Evolutionary conservation across 129 eudicot species (phyloP), one percentile per base, ranked within the genome.

Genomic region (Flaveria ramosissima): DNA sequence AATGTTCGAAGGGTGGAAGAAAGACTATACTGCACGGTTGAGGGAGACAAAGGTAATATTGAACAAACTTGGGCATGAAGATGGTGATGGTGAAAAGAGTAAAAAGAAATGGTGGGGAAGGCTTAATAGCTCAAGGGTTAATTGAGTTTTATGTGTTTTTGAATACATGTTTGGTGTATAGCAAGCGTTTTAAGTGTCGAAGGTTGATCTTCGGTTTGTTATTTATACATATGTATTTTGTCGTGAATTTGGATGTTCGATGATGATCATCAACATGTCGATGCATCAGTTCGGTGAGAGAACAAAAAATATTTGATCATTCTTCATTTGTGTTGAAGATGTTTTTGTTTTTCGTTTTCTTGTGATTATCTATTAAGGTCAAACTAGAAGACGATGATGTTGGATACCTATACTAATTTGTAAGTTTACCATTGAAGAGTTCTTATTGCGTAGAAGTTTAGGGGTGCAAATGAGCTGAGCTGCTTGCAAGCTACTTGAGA

Each of bases 1-100:
- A 55, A 91, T 89, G 97, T 94, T 94, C 73, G 98, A 94, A 60
- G 84, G 96, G 6, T 94, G 98, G 98, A 94, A 94, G 88, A 94
- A 94, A 74, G 98, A 94, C 79, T 94, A 94, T 17, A 89, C 89
- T 1, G 61, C 88, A n/a, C 83, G 98, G 45, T 69, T 94, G 74
- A 82, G 97, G 85, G 98, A 94, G 76, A 94, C 98, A 3, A 94
- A 94, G 87, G 93, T 86, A 46, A 89, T 91, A 42, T 83, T 94
- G 76, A 62, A 89, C 84, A 94, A 91, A 79, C 86, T 94, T 7
- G 93, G 92, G 36, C 88, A 62, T 47, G 97, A 89, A 51, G 93
- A 86, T 26, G 91, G 87, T 6, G 76, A 78, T 12, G 83, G 83
- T 50, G 92, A 90, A 2, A 90, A 87, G 70, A 72, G 70, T 78